Evolutionary conservation across 495 filamentous ascomycete genomes (phyloP).

Genomic region (Rusavskia elegans): DNA sequence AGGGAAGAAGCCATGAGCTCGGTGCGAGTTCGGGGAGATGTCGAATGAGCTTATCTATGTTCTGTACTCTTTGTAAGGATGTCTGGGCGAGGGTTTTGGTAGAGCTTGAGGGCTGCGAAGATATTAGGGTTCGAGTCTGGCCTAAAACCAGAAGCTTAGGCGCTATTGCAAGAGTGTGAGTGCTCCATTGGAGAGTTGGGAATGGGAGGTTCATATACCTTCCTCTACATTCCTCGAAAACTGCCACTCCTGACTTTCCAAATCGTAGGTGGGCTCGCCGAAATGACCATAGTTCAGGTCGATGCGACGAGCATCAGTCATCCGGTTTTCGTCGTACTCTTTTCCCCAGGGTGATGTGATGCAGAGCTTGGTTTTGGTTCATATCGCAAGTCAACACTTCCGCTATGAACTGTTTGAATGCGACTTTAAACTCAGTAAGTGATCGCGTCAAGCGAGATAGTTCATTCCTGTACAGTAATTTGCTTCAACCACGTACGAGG

Average conservation of each 20-base stretch:
- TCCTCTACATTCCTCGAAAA: conserved; percentile 25
- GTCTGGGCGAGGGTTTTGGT: not conserved
- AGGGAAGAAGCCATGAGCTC: conserved; percentile 18
- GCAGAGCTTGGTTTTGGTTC: not conserved
- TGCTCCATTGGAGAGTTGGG: not conserved
- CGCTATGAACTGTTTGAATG: no score
- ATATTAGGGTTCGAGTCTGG: not conserved
- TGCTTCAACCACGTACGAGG: no score
- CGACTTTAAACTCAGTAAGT: no score
- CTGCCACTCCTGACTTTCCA: conserved; percentile 35
- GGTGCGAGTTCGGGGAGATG: conserved; percentile 24
- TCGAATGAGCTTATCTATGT: conserved; percentile 1
- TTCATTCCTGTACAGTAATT: no score
- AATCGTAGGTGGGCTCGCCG: conserved; percentile 39
- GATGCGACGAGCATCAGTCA: conserved; percentile 38
- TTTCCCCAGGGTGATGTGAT: not conserved
- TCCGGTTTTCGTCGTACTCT: conserved; percentile 30
- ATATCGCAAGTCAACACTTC: not conserved
- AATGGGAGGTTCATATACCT: not conserved
- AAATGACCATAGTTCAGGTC: conserved; percentile 54
- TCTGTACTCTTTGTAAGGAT: not conserved
- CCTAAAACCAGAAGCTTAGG: conserved; percentile 3
- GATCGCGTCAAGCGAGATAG: no score
- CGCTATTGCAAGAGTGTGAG: not conserved
- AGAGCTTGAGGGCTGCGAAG: not conserved